Conservation (phyloP, 768 basidiomycete species). For the Lentinula raphanica region DNA sequence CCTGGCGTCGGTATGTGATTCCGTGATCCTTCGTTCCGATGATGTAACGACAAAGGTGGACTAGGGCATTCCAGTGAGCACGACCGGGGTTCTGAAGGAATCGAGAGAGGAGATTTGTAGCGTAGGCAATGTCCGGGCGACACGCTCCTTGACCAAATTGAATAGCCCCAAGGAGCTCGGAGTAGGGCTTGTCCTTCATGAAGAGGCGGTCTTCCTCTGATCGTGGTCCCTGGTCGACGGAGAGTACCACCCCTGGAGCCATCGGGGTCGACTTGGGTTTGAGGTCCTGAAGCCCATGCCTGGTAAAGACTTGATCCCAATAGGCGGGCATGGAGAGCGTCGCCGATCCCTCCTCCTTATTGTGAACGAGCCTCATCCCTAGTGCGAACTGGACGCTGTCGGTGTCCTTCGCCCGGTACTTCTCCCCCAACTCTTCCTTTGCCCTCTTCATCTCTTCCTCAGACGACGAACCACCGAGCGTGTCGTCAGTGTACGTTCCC, state of each 20-base stretch:
- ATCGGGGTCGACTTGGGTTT: slow-evolving; percentile 10
- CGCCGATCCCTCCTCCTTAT: slow-evolving; percentile 1
- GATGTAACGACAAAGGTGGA: slow-evolving; percentile 1
- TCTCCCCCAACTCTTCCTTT: slow-evolving; percentile 5
- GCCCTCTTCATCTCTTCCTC: slow-evolving; percentile 7
- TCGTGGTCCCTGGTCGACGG: background rate
- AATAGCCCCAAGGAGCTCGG: slow-evolving; percentile 1
- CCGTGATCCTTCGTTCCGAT: background rate
- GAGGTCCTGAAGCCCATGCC: slow-evolving; percentile 4
- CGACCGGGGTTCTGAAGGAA: slow-evolving; percentile 3
- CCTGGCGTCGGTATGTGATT: background rate
- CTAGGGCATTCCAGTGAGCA: background rate
- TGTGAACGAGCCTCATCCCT: slow-evolving; percentile 4
- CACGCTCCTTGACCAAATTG: slow-evolving; percentile 3
- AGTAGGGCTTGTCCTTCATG: slow-evolving; percentile 10
- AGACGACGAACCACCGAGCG: no score
- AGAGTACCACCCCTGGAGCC: background rate
- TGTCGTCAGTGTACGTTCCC: slow-evolving; percentile 8
- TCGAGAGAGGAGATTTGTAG: background rate
- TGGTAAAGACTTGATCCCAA: no score
- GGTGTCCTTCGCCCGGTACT: background rate
- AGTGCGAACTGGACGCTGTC: background rate
- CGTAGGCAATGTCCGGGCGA: background rate
- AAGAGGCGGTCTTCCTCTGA: background rate
- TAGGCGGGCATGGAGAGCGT: no score